A percentile compares a stretch with the other conserved stretches of the same genome.
Evolutionary conservation across 2,329 filamentous ascomycete species (phyloP).

Genomic region (Diplodia scrobiculata): DNA sequence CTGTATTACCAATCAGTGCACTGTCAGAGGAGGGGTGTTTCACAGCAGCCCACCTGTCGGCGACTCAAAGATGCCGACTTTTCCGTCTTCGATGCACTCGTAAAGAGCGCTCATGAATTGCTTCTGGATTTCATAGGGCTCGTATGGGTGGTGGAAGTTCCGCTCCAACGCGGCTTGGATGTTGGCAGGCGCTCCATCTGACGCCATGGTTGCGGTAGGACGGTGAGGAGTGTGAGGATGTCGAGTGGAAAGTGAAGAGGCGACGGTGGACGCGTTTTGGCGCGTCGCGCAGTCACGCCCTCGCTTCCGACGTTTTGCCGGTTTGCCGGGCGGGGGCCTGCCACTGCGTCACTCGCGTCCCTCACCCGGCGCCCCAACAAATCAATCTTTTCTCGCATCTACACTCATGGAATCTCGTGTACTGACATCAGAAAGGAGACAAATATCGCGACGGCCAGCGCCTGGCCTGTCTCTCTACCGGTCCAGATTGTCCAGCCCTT

Average conservation of each 20-base stretch:
- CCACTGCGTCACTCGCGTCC: background rate
- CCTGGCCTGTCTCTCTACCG: background rate
- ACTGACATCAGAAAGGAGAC: background rate
- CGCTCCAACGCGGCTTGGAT: background rate
- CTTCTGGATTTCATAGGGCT: slow-evolving; percentile 82
- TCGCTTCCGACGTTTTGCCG: background rate
- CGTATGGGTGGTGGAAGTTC: slow-evolving; percentile 86
- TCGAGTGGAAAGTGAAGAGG: background rate
- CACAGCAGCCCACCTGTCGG: slow-evolving; percentile 71
- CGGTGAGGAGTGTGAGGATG: background rate
- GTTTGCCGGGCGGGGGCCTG: background rate
- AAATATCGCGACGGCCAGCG: background rate
- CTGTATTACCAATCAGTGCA: slow-evolving; percentile 35
- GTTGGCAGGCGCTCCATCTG: background rate
- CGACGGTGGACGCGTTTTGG: slow-evolving; percentile 9
- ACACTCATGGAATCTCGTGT: background rate
- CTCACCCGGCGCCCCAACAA: no score
- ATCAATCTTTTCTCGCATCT: background rate
- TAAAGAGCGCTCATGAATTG: slow-evolving; percentile 87
- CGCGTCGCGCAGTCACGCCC: slow-evolving; percentile 11
- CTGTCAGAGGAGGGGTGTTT: background rate
- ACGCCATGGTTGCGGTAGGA: background rate
- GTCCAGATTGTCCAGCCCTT: no score
- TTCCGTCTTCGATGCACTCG: slow-evolving; percentile 72
- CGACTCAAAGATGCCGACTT: slow-evolving; percentile 86